Base-by-base conservation (phyloP, 2,329 filamentous ascomycete genomes). In the Aspergillus nomiae region DNA sequence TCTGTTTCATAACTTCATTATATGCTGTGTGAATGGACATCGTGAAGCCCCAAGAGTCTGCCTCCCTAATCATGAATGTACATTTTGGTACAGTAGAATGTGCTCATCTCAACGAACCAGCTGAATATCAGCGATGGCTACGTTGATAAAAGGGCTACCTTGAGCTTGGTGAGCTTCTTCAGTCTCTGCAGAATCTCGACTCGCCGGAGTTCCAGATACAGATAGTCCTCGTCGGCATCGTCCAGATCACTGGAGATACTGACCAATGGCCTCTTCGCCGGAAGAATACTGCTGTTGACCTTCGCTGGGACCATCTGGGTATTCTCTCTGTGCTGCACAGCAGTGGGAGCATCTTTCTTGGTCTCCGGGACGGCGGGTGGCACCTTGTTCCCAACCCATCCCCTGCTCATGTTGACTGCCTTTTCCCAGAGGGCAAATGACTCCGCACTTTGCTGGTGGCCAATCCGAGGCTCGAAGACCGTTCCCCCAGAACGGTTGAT, bases 321-420 rank as follows among this genome's bases (percentile, higher is more conserved):
- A 3, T 65, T 56, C 21, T 59, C 60, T 24, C 53, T 43, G 1
- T 34, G 64, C 14, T 65, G 62, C 12, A 67, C 51, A 41, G 66
- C 46, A 30, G 68, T 63, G 1, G 67, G 64, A 9, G 50, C 12
- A 12, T 19, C 41, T 36, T 60, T 26, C 28, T 46, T 53, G 19
- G 6, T 12, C 26, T 30, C 50, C 34, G 24, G 43, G 10, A 48
- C 36, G 5, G n/a, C 8, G 10, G 59, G 4, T 3, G 30, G 34
- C 3, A 32, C 21, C 12, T 59, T 62, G 26, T 67, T 61, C 11
- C 67, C 67, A 41, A 74, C 59, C 91, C 91, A 93, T 10, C 90
- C 90, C 71, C 82, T 86, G 72, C 87, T 89, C 90, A 92, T 93
- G 69, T 87, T 78, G 11, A 94, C 91, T 0, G 91, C 91, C 74